A percentile compares a stretch with the other conserved stretches of the same genome.
phyloP scores from a whole-genome alignment of 2,329 filamentous ascomycete genomes.

The Rhynchosporium secalis region DNA sequence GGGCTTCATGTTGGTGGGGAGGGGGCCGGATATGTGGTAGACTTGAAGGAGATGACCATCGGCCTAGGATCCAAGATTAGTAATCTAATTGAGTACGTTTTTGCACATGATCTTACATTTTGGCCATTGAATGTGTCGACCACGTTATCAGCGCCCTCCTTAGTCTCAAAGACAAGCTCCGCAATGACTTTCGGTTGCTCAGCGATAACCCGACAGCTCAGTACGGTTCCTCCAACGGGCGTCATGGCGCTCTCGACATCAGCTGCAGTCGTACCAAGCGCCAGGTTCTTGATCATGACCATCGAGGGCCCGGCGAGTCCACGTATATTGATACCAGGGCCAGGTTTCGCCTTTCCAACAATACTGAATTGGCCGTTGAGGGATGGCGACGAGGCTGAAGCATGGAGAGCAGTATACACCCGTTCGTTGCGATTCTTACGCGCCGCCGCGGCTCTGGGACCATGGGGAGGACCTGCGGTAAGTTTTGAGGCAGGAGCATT shows the following conservation, averaged over 20 bases:
- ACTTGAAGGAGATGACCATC: slow-evolving; percentile 74
- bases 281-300: slow-evolving; percentile 79
- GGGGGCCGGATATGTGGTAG: slow-evolving; percentile 60
- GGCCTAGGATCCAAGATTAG: slow-evolving; percentile 49
- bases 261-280: slow-evolving; percentile 75
- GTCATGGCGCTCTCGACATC: slow-evolving; percentile 82
- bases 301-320: slow-evolving; percentile 72
- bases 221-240: slow-evolving; percentile 68
- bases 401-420: slow-evolving; percentile 33
- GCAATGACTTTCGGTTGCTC: slow-evolving; percentile 71
- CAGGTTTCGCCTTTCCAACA: slow-evolving; percentile 40
- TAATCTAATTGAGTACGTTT: background rate
- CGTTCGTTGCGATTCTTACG: slow-evolving; percentile 35
- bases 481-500: slow-evolving; percentile 45
- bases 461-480: slow-evolving; percentile 43
- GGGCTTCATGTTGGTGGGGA: slow-evolving; percentile 23
- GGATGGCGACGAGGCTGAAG: slow-evolving; percentile 37
- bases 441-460: slow-evolving; percentile 29
- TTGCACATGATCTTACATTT: slow-evolving; percentile 55
- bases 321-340: slow-evolving; percentile 64
- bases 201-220: slow-evolving; percentile 67
- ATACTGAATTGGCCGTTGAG: slow-evolving; percentile 40
- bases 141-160: slow-evolving; percentile 71
- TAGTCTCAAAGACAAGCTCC: slow-evolving; percentile 73
- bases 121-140: slow-evolving; percentile 77